Base-by-base conservation (phyloP, 371 early-diverging fungal genomes). In the Mortierella sp. region DNA sequence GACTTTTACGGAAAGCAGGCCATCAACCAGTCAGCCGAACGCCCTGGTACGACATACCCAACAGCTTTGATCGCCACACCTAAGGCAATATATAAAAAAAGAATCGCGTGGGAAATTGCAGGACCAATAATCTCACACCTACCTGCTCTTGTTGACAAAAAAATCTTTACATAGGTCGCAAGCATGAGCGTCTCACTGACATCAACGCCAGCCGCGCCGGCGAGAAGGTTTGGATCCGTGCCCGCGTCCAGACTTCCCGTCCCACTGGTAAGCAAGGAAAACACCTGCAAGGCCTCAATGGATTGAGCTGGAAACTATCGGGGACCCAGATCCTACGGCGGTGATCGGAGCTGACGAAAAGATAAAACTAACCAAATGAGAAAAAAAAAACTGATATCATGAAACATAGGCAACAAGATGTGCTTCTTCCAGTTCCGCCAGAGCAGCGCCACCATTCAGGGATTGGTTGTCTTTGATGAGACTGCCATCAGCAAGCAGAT, bases 361-460 rank as follows among this genome's bases (percentile, higher is more conserved):
- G 24, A 71, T 68, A 49, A 58, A 44, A 10, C 48, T 46, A 49
- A 32, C 49, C 29, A 32, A 65, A 74, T 11, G 55, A 38, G 21
- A 65, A 4, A 38, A 18, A 63, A 63, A 63, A 63, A 65, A 32
- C 35, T 54, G 72, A 51, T 63, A 51, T 32, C 32, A 74, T 54
- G 43, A 43, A 46, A 44, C 41, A 74, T 72, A 90, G 95, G 94
- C 75, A 89, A 91, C 89, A 98, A 97, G 90, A 93, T 96, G 92
- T 95, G 96, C 88, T 99, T 99, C 91, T 90, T 99, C 83, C 95
- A 95, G 41, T 91, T 99, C 82, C 96, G 99, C 75, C 97, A 98
- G 90, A 91, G 94, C 72, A 93, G 93, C 54, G 89, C 92, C 70
- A 98, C 98, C 43, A 96, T 97, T 68, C 99, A 99, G 91, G 98